Base-by-base conservation (phyloP, 257 asterid genomes). In the Solanum pinnatisectum region DNA sequence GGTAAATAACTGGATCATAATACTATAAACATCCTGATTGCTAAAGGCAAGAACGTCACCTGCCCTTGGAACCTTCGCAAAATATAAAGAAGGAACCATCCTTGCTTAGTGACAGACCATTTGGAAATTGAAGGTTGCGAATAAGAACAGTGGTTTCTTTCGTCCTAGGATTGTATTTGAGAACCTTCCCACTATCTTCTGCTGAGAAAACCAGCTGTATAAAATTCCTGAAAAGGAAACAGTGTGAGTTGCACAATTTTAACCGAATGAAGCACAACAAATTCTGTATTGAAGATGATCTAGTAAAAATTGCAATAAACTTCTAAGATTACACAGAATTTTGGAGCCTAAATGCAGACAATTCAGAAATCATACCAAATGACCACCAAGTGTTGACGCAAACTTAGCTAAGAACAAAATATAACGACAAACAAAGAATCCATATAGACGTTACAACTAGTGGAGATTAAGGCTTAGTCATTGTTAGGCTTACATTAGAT, bases 81-180 rank as follows among this genome's bases (percentile, higher is more conserved):
- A 93, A 96, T 83, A 93, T 98, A 84, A 97, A 89, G 92, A 95
- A 97, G 1, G 96, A 95, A 37, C 93, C 94, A 63, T 97, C 99
- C 93, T 96, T 97, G 86, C 99, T 97, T 16, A 97, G 87, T 89
- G 98, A 96, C 52, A 97, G 59, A 13, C 99, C 99, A 52, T 97
- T 97, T 9, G 98, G 98, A 76, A 97, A 97, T 84, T 96, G 98
- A 84, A 96, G 87, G 90, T 93, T 89, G 52, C 90, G 94, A 67
- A 97, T 44, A 15, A 97, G 98, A 87, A 96, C 98, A 78, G 93
- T 93, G 87, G 98, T 93, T 90, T 94, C 95, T 90, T 91, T 92
- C 9, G 98, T 96, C 65, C 68, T 84, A 23, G 94, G 93, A 87
- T 94, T 77, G 91, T 97, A 96, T 88, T 96, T 95, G 88, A 97